Evolutionary conservation across 192 early-diverging fungal species (phyloP), one percentile per base, ranked within the genome.

Genomic region (Backusella morwellensis): DNA sequence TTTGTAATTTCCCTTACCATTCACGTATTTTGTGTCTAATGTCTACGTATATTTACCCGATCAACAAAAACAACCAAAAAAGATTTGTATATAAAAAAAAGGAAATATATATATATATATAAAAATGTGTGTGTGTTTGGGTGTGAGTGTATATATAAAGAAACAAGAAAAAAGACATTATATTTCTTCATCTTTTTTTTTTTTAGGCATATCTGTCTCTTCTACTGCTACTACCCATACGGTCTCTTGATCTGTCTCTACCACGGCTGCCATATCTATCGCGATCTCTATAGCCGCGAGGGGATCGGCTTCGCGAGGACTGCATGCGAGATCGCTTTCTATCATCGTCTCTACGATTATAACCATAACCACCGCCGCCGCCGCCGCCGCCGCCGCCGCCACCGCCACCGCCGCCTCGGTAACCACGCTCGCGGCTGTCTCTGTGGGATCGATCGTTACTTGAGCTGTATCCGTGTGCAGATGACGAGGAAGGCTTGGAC

Each of bases 251-350:
- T 41, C 82, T 72, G 29, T 82, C 77, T 74, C 81, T 70, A 70
- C 75, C 78, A 70, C 78, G 72, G 23, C 21, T 63, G 63, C 81
- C 67, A 38, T 76, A 76, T 70, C 69, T 75, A 59, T 80, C 81
- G 36, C 82, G 73, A 73, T 80, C 78, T 68, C 82, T 77, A 59
- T 80, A 78, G 67, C 74, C 80, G 11, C 79, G 75, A 63, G 84
- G 82, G 32, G 81, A 78, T 47, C 88, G 63, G 67, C 89, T 78
- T 40, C 80, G 74, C 15, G 79, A 76, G n/a, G 52, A 54, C 2
- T 80, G 72, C 56, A 56, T 77, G n/a, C 78, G 72, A 56, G 76
- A 80, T 54, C 87, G 56, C 52, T 77, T 73, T 73, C 81, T 73
- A 56, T 83, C 80, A 12, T 76, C 63, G 4, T 75, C 75, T 41